A percentile compares a stretch with the other conserved stretches of the same genome.
These are phyloP conservation scores for Oidiodendron maius DNA, from an alignment of 495 filamentous ascomycete genomes.

Conservation along the genomic window DNA sequence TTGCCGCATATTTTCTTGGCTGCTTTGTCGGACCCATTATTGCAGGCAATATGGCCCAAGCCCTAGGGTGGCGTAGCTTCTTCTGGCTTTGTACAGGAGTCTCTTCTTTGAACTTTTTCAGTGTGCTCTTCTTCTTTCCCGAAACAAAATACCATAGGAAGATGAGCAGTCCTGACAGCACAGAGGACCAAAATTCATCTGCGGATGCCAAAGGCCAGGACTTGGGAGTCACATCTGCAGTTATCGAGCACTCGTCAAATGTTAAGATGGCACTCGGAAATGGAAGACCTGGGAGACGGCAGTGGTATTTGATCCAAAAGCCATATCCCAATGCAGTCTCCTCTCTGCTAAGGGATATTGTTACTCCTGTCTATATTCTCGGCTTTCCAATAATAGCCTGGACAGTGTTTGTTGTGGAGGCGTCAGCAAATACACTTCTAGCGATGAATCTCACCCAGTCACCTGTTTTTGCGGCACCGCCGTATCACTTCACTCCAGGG, in stretches of 20 bases:
- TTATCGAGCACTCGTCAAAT: not conserved
- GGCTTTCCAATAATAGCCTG: constrained; percentile 58
- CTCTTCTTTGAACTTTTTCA: constrained; percentile 23
- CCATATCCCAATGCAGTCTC: constrained; percentile 23
- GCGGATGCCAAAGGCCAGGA: no score
- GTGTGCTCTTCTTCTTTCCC: constrained; percentile 45
- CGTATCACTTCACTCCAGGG: constrained; percentile 45
- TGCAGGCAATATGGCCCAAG: constrained; percentile 53
- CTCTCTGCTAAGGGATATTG: constrained; percentile 27
- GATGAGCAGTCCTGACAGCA: not conserved
- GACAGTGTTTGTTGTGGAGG: constrained; percentile 52
- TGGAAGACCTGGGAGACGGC: constrained; percentile 44
- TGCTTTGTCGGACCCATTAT: constrained; percentile 48
- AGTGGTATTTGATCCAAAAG: constrained; percentile 40
- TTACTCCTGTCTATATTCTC: constrained; percentile 52
- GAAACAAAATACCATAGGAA: constrained; percentile 54
- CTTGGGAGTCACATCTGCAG: not conserved
- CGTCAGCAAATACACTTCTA: constrained; percentile 49
- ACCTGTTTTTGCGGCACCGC: constrained; percentile 53
- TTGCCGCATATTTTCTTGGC: constrained; percentile 24
- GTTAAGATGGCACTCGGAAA: no score
- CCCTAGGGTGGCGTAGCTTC: constrained; percentile 60
- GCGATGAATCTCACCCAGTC: constrained; percentile 56
- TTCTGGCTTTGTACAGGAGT: constrained; percentile 39
- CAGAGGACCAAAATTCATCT: no score